Evolutionary conservation across 768 basidiomycete genomes (phyloP).

Genomic region (Phylloporus rhodoxanthus): DNA sequence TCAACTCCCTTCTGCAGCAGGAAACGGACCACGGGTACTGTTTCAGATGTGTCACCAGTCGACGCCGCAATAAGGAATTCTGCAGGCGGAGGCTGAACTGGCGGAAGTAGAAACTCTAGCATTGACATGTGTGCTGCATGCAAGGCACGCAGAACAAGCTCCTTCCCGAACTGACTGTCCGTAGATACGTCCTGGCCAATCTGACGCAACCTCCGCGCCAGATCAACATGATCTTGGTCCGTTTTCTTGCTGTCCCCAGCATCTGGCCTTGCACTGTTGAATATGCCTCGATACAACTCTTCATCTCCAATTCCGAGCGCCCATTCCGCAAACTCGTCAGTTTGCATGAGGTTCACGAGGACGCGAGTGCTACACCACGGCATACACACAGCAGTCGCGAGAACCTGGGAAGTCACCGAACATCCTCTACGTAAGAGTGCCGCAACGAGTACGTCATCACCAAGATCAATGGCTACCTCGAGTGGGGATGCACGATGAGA

Average conservation of each 20-base stretch:
- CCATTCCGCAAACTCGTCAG: conserved; percentile 1
- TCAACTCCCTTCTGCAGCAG: conserved; percentile 4
- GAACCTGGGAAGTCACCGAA: neutral
- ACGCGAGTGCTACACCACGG: conserved; percentile 3
- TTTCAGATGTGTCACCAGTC: neutral
- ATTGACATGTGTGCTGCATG: neutral
- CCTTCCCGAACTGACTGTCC: neutral
- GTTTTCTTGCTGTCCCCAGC: neutral
- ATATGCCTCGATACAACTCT: neutral
- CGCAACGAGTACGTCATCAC: neutral
- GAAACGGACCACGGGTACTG: neutral
- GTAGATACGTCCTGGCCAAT: neutral
- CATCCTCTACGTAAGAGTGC: neutral
- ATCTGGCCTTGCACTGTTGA: conserved; percentile 3
- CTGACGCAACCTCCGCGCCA: neutral
- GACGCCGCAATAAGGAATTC: neutral
- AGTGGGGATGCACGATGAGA: neutral
- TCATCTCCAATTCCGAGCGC: neutral
- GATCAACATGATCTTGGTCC: neutral
- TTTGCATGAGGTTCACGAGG: neutral
- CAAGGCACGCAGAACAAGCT: neutral
- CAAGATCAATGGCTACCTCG: neutral
- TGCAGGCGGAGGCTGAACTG: neutral
- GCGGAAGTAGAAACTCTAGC: conserved; percentile 1
- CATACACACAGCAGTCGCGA: conserved; percentile 1